These are phyloP conservation scores for Populus nigra DNA, from an alignment of 345 rosid species.

Conservation along the genomic window DNA sequence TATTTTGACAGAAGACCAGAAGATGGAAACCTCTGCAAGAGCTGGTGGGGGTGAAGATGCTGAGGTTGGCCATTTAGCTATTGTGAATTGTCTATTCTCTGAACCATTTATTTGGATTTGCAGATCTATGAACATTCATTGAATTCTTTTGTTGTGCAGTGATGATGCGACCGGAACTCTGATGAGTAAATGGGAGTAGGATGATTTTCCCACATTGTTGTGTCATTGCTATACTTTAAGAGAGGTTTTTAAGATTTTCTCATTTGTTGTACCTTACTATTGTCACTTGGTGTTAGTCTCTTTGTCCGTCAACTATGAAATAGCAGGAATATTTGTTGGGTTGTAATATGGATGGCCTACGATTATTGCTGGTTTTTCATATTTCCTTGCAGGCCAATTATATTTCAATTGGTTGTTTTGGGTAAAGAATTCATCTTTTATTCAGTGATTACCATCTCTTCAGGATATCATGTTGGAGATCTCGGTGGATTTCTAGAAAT, in stretches of 20 bases:
- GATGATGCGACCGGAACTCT: not conserved
- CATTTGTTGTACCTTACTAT: constrained; percentile 7
- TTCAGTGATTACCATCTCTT: too few relatives aligned
- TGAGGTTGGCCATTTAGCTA: constrained; percentile 14
- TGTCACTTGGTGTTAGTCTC: constrained; percentile 5
- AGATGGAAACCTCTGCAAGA: constrained; percentile 18
- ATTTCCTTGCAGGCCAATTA: not conserved
- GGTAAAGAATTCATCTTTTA: not conserved
- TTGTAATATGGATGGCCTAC: not conserved
- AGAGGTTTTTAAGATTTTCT: not conserved
- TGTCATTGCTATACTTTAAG: constrained; percentile 2
- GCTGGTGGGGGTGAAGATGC: constrained; percentile 15
- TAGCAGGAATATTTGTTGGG: constrained; percentile 12
- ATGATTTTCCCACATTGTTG: constrained; percentile 11
- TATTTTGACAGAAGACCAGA: constrained; percentile 16
- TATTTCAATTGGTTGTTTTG: not conserved
- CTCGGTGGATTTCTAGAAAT: too few relatives aligned
- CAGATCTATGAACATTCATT: not conserved
- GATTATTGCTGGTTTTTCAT: constrained; percentile 4
- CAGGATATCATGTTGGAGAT: too few relatives aligned
- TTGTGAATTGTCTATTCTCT: not conserved
- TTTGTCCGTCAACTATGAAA: not conserved
- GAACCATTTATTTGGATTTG: not conserved
- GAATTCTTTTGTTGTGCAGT: constrained; percentile 4
- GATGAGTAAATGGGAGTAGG: constrained; percentile 4